These are phyloP conservation scores for Conidiobolus coronatus DNA, from an alignment of 371 early-diverging fungal genomes.

Conservation along the genomic window DNA sequence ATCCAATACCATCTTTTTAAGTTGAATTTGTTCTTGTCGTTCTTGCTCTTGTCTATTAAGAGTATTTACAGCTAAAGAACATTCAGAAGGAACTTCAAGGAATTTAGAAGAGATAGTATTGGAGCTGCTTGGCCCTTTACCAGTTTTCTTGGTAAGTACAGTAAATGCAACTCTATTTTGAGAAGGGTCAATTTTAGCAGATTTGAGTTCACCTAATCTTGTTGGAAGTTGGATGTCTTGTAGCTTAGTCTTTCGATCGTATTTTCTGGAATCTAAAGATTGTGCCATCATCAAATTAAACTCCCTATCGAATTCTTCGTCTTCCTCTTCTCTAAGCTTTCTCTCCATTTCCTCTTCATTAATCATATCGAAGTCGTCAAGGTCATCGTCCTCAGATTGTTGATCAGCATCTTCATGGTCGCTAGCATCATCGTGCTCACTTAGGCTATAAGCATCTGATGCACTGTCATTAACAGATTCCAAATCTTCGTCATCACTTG, in stretches of 20 bases:
- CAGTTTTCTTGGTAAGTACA: conserved; percentile 31
- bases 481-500: conserved; percentile 20
- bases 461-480: conserved; percentile 13
- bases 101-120: conserved; percentile 16
- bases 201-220: conserved; percentile 6
- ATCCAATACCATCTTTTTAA: conserved; percentile 73
- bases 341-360: conserved; percentile 21
- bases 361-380: conserved; percentile 1
- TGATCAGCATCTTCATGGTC: neutral
- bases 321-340: conserved; percentile 17
- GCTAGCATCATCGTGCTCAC: conserved; percentile 14
- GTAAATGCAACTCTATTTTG: conserved; percentile 57
- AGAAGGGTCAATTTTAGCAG: conserved; percentile 7
- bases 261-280: conserved; percentile 51
- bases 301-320: conserved; percentile 50
- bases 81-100: conserved; percentile 68
- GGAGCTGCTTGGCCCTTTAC: conserved; percentile 1
- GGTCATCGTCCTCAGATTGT: conserved; percentile 3
- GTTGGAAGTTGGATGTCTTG: conserved; percentile 65
- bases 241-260: conserved; percentile 40
- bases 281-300: conserved; percentile 63
- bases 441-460: conserved; percentile 11
- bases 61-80: conserved; percentile 56
- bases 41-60: conserved; percentile 66
- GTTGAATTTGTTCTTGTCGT: conserved; percentile 62